phyloP scores from a whole-genome alignment of 148 eudicot species.

The Spergularia marina region DNA sequence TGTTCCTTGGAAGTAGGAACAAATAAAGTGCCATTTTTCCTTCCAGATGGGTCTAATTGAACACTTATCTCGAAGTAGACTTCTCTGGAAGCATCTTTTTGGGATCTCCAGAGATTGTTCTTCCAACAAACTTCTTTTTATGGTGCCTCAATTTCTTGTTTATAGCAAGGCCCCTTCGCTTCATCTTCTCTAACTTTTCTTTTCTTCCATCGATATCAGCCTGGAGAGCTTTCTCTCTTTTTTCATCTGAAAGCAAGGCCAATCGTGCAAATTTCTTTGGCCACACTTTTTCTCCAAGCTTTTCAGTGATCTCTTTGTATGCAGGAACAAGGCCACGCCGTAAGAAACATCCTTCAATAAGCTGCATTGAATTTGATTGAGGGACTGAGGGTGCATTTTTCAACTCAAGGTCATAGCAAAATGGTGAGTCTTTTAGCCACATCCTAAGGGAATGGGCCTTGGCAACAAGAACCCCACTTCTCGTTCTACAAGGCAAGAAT shows the following conservation, averaged over 20 bases:
- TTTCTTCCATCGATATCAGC: constrained; percentile 74
- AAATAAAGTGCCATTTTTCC: too few relatives aligned
- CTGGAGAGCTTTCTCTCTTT: constrained; percentile 63
- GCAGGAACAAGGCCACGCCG: constrained; percentile 95
- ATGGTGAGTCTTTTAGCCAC: constrained; percentile 98
- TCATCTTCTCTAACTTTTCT: constrained; percentile 56
- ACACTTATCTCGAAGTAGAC: constrained; percentile 8
- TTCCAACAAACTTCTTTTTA: constrained; percentile 35
- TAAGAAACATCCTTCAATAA: constrained; percentile 78
- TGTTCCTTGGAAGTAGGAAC: background rate
- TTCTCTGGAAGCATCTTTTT: constrained; percentile 17
- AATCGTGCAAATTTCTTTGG: constrained; percentile 90
- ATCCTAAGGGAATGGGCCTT: constrained; percentile 89
- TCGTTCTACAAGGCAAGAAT: constrained; percentile 82
- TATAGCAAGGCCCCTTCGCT: constrained; percentile 13
- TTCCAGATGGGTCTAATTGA: background rate
- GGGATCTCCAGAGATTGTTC: constrained; percentile 16
- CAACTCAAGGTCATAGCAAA: constrained; percentile 92
- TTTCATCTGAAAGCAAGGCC: constrained; percentile 74
- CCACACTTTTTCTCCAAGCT: constrained; percentile 61
- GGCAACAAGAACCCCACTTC: constrained; percentile 79
- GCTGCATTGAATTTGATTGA: constrained; percentile 75
- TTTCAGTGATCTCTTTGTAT: constrained; percentile 68
- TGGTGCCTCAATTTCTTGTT: constrained; percentile 27
- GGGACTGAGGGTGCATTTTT: constrained; percentile 67